Evolutionary conservation across 768 basidiomycete species (phyloP), one percentile per base, ranked within the genome.

Genomic region (Sporobolomyces phaffii): DNA sequence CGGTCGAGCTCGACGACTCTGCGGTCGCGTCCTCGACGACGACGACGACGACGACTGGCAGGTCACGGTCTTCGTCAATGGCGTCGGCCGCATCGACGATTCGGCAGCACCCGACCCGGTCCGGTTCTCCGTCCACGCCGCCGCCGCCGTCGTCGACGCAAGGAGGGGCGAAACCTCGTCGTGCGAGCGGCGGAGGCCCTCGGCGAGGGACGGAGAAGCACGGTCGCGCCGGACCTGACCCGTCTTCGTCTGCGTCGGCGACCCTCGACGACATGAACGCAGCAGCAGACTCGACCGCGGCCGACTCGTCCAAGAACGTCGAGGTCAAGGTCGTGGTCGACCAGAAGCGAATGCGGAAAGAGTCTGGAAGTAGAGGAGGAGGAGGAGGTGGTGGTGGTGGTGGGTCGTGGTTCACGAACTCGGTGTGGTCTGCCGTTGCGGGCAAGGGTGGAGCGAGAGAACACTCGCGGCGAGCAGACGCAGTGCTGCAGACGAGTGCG

Each of bases 351-450:
- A 43, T 10, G 14, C 54, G 54, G 8, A 41, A 43, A 43, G 51
- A 48, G n/a, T 36, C 41, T n/a, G n/a, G n/a, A n/a, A n/a, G n/a
- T n/a, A n/a, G n/a, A n/a, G n/a, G n/a, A n/a, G n/a, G n/a, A n/a
- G n/a, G n/a, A n/a, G n/a, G n/a, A n/a, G n/a, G n/a, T n/a, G n/a
- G n/a, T n/a, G n/a, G n/a, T n/a, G n/a, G n/a, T n/a, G n/a, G n/a
- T n/a, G n/a, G n/a, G n/a, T n/a, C n/a, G n/a, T n/a, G n/a, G 47
- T 41, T 67, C 17, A 47, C 53, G 18, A 61, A 57, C 15, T 54
- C 53, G n/a, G 41, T 67, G 53, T 67, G 65, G 65, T 26, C 34
- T 18, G 65, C 60, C 1, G 65, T 67, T 1, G 65, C 65, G 31
- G 63, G 63, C 9, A 56, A 56, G 29, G 38, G 54, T 22, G 6